Percentiles rank a stretch among this genome's conserved stretches.
Conservation (phyloP, 306 rosid genomes). For the Senna tora region DNA sequence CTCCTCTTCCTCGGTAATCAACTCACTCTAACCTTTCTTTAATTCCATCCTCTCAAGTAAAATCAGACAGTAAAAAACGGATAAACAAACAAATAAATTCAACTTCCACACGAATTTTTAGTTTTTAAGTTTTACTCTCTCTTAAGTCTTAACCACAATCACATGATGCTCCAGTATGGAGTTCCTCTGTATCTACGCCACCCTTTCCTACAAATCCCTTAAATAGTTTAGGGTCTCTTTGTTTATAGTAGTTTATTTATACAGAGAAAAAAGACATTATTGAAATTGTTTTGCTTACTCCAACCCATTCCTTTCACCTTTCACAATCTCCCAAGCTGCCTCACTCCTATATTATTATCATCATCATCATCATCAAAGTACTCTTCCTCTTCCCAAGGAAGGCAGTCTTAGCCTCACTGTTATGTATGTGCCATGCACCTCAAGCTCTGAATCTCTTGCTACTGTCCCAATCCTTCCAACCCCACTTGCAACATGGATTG, state of each 20-base stretch:
- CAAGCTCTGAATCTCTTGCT: constrained; percentile 79
- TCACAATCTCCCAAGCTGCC: constrained; percentile 76
- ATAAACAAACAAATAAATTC: constrained; percentile 36
- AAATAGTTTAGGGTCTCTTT: constrained; percentile 30
- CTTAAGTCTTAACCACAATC: too few species aligned
- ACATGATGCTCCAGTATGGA: constrained; percentile 35
- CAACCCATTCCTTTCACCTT: constrained; percentile 57
- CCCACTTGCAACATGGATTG: constrained; percentile 19
- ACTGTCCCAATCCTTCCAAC: constrained; percentile 50
- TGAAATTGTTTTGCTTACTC: constrained; percentile 57
- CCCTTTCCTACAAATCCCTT: constrained; percentile 34
- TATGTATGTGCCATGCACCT: constrained; percentile 41
- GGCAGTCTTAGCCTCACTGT: constrained; percentile 31
- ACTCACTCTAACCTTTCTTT: constrained; percentile 51
- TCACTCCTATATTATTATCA: constrained; percentile 52
- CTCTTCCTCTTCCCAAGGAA: constrained; percentile 60
- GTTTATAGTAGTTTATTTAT: too few species aligned
- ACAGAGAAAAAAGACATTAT: constrained; percentile 43
- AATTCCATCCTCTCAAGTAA: constrained; percentile 50
- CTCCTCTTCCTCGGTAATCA: constrained; percentile 67
- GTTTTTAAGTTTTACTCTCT: too few species aligned
- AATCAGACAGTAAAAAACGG: constrained; percentile 39
- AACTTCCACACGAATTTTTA: background rate
- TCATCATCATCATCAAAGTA: constrained; percentile 62
- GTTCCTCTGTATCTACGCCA: constrained; percentile 54